Conservation (phyloP, 2,329 filamentous ascomycete species). For the Biscogniauxia marginata region DNA sequence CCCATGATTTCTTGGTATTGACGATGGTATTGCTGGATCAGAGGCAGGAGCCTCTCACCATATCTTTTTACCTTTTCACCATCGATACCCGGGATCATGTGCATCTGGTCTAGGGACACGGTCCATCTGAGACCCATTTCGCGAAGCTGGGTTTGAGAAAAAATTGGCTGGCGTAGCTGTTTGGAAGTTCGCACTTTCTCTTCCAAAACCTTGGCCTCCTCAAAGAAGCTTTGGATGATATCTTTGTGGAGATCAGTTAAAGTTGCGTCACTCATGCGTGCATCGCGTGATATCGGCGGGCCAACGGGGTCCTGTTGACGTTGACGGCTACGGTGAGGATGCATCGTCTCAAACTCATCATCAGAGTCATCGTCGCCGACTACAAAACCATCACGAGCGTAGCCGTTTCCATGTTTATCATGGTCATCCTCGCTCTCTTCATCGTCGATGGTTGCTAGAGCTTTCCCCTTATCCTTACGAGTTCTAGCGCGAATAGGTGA, state of each 20-base stretch:
- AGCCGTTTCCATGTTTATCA: conserved; percentile 40
- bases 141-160: conserved; percentile 67
- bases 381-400: conserved; percentile 42
- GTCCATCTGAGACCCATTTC: conserved; percentile 74
- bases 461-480: conserved; percentile 36
- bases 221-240: conserved; percentile 64
- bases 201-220: conserved; percentile 58
- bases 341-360: conserved; percentile 47
- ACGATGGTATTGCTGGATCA: conserved; percentile 50
- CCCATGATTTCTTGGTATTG: conserved; percentile 53
- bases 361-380: conserved; percentile 39
- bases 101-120: conserved; percentile 59
- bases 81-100: conserved; percentile 61
- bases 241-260: conserved; percentile 61
- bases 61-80: conserved; percentile 59
- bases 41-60: conserved; percentile 58
- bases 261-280: conserved; percentile 45
- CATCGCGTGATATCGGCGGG: conserved; percentile 58
- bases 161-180: conserved; percentile 57
- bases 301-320: conserved; percentile 44
- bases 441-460: conserved; percentile 33
- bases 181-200: conserved; percentile 61
- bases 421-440: conserved; percentile 40
- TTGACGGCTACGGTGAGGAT: conserved; percentile 34
- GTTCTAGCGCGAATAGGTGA: conserved; percentile 46